Base-by-base conservation (phyloP, 192 early-diverging fungal genomes). In the Coemansia umbellata region DNA sequence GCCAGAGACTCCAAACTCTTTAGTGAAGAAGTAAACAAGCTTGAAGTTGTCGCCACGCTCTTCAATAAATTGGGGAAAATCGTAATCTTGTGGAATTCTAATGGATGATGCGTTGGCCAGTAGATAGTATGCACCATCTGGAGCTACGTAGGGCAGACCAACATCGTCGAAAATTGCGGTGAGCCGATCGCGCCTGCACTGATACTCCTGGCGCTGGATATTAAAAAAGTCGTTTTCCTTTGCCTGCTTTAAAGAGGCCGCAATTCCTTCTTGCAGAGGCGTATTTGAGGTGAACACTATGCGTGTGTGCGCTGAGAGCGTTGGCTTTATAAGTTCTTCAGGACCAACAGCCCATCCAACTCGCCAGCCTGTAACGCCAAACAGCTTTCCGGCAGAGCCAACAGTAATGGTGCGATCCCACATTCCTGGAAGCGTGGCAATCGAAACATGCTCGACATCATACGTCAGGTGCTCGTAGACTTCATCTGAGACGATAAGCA, bases 321-420 rank as follows among this genome's bases (percentile, higher is more conserved):
- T 76, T 11, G 88, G 74, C 30, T 87, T 75, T 24, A 90, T 82
- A 32, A 97, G 53, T 14, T 83, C 70, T 14, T 74, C 78, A 18
- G 88, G 87, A 22, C 87, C 93, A 24, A 94, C 80, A 30, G 84
- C 76, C 95, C 95, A 97, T 32, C 95, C 95, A 32, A 97, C 80
- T 53, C 94, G 93, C 95, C 95, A 97, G 26, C 95, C 95, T 7
- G 95, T 97, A 13, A 92, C 86, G 27, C 91, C 95, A 74, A 94
- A 92, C 73, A 90, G 88, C 70, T 97, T 97, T 39, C 95, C 94
- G 10, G 89, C 86, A 32, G 87, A 89, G 9, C 93, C 91, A 19
- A 95, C 84, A n/a, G 93, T 92, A 37, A 97, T 84, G 4, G 95
- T 95, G 39, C 93, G 84, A 55, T 93, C 84, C 88, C 88, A 95